Base-by-base conservation (phyloP, 2,329 filamentous ascomycete genomes). In the Hypomyces perniciosus region DNA sequence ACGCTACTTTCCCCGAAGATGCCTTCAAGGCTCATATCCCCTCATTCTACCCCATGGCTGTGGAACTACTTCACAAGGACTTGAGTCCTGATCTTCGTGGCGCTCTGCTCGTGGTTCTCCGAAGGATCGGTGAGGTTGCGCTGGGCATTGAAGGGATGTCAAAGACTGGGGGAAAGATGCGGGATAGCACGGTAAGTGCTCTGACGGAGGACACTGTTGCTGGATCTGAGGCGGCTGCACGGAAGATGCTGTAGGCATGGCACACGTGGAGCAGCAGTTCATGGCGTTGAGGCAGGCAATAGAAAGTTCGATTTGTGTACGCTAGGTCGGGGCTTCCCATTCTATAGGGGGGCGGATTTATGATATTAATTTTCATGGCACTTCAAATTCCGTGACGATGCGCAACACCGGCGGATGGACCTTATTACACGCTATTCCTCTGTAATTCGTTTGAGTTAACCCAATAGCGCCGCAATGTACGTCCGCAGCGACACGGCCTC, bases 11-110 rank as follows among this genome's bases (percentile, higher is more conserved):
- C 72, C 88, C 90, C 0, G 77, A 81, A 13, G 78, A 84, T 27
- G 88, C 88, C 40, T 99, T 99, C 61, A 80, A 81, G 48, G 83
- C 84, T 52, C 85, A 97, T 61, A 79, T 96, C 6, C 76, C 81
- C 42, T 83, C 83, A 4, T 97, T 99, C 68, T 96, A 96, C 63
- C 90, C 91, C 3, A 74, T 96, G 12, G 81, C 84, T 4, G 83
- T 97, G 0, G 90, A 95, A 48, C 72, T 99, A 12, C 74, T 99
- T 50, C 81, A 79, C 55, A 88, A 89, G 54, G 92, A 97, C 57
- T 78, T 96, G 59, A 88, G 84, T 8, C 66, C 78, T 2, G 93
- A 99, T 57, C 75, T 97, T 31, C 82, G 95, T 54, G 70, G 81
- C 8, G 86, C 88, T 1, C 76, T 99, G 39, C 84, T 96, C 55